phyloP scores from a whole-genome alignment of 2,329 filamentous ascomycete genomes.

The Macrophomina tecta region DNA sequence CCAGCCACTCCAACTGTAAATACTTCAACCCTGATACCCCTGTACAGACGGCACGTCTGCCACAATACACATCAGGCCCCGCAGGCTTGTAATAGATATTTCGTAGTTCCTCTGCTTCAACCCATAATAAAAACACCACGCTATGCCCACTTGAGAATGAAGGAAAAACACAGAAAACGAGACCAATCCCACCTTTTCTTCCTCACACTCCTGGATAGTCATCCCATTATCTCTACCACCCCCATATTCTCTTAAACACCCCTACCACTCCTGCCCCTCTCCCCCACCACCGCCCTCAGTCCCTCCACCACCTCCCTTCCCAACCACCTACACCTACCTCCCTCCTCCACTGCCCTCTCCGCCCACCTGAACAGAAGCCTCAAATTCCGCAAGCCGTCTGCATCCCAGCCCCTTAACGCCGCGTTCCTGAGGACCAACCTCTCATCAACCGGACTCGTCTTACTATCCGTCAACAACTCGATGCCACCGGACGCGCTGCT shows the following conservation, averaged over 20 bases:
- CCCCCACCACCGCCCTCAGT: conserved; percentile 58
- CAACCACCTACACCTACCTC: conserved; percentile 58
- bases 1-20: no score
- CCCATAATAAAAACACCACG: no score
- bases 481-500: conserved; percentile 50
- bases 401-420: conserved; percentile 52
- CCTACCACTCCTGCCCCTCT: conserved; percentile 39
- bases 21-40: no score
- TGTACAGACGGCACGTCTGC: no score
- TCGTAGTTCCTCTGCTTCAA: no score
- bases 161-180: no score
- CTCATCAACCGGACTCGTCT: conserved; percentile 71
- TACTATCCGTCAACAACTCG: conserved; percentile 57
- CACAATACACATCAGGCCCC: no score
- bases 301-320: conserved; percentile 62
- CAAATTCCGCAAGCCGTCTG: conserved; percentile 67
- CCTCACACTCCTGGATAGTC: no score
- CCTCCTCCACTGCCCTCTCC: conserved; percentile 49
- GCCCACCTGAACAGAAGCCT: conserved; percentile 70
- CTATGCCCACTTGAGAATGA: no score
- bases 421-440: conserved; percentile 65
- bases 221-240: no score
- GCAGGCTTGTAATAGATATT: no score
- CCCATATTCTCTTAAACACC: not conserved
- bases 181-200: no score